Conservation (phyloP, 148 eudicot species). For the Persicaria maculosa region DNA sequence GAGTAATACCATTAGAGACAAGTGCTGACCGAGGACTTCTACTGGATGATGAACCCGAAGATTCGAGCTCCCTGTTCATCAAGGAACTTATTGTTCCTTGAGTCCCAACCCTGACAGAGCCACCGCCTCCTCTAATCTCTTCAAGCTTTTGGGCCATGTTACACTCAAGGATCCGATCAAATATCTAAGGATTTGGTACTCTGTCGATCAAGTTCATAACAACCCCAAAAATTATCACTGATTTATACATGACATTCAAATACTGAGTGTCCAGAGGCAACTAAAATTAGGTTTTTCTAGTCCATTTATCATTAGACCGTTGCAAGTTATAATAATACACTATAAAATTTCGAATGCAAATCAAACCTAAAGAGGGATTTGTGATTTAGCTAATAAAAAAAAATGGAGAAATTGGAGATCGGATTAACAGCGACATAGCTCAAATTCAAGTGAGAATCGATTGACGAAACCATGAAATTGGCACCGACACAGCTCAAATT, state of each 20-base stretch:
- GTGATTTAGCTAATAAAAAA: no score
- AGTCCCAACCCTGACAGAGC: constrained; percentile 79
- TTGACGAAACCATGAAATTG: neutral
- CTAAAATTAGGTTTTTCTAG: no score
- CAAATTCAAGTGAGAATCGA: no score
- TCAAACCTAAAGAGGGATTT: no score
- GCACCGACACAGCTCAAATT: neutral
- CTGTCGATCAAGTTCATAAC: neutral
- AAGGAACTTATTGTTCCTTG: constrained; percentile 66
- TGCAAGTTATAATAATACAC: no score
- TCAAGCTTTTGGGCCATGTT: constrained; percentile 67
- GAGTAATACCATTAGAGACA: constrained; percentile 17
- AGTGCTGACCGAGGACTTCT: constrained; percentile 14
- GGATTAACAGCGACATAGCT: no score
- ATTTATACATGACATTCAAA: neutral
- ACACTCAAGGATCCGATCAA: neutral
- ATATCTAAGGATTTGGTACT: no score
- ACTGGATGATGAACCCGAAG: constrained; percentile 26
- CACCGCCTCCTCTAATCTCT: constrained; percentile 79
- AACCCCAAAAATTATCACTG: neutral
- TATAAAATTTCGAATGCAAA: no score
- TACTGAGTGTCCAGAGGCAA: neutral
- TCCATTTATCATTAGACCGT: no score
- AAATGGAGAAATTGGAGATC: no score
- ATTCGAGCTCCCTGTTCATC: constrained; percentile 65